A percentile compares a stretch with the other conserved stretches of the same genome.
These are phyloP conservation scores for Aspergillus fischeri DNA, from an alignment of 2,329 filamentous ascomycete species.

Conservation along the genomic window DNA sequence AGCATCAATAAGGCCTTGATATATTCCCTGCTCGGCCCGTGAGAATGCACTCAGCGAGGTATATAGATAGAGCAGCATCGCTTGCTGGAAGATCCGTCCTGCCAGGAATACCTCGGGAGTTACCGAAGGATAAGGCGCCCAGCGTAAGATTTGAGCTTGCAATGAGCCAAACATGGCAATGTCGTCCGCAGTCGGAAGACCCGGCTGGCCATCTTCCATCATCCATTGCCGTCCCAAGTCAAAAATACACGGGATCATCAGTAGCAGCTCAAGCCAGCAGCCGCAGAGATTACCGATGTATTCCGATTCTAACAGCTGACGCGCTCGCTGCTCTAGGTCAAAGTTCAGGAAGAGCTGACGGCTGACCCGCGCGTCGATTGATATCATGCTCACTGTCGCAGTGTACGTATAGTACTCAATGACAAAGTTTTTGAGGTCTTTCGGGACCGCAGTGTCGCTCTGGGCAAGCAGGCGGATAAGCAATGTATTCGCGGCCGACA, in stretches of 20 bases:
- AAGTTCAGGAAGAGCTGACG: conserved; percentile 35
- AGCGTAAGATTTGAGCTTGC: conserved; percentile 41
- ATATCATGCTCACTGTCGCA: conserved; percentile 46
- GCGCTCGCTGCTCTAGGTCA: conserved; percentile 39
- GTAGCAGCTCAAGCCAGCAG: conserved; percentile 28
- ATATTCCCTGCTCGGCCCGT: conserved; percentile 23
- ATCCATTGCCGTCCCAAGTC: conserved; percentile 33
- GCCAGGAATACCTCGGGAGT: conserved; percentile 38
- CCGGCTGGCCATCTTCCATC: conserved; percentile 21
- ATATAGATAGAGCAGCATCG: conserved; percentile 43
- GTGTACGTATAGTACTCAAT: conserved; percentile 50
- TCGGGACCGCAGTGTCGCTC: conserved; percentile 28
- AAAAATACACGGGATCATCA: conserved; percentile 30
- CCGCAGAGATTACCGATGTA: conserved; percentile 30
- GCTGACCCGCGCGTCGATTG: conserved; percentile 33
- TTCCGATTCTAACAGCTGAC: conserved; percentile 21
- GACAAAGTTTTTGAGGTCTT: conserved; percentile 43
- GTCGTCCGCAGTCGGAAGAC: conserved; percentile 36
- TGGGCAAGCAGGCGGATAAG: conserved; percentile 36
- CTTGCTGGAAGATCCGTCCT: conserved; percentile 45
- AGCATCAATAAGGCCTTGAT: conserved; percentile 21
- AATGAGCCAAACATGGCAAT: conserved; percentile 44
- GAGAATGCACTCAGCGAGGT: conserved; percentile 21
- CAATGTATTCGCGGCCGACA: conserved; percentile 43
- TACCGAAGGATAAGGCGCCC: conserved; percentile 35